Percentiles rank a stretch among this genome's conserved stretches.
These are phyloP conservation scores for Pleurotus ostreatus DNA, from an alignment of 768 basidiomycete species.

Conservation along the genomic window DNA sequence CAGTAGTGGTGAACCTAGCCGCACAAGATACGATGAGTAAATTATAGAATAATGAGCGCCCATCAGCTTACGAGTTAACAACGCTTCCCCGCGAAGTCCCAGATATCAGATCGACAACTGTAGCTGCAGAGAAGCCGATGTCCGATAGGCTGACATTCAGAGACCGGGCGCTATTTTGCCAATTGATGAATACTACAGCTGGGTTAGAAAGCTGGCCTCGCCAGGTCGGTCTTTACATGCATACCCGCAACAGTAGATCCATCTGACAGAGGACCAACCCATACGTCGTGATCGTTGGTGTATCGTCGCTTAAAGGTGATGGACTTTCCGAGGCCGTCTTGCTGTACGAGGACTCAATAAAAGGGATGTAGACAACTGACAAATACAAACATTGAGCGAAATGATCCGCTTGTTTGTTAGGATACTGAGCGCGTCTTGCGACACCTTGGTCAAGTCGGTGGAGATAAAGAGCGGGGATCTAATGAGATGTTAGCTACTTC, in stretches of 20 bases:
- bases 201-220: background rate
- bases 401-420: slow-evolving; percentile 39
- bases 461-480: slow-evolving; percentile 42
- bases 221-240: slow-evolving; percentile 7
- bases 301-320: slow-evolving; percentile 43
- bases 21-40: slow-evolving; percentile 11
- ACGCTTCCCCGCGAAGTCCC: slow-evolving; percentile 32
- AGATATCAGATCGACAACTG: slow-evolving; percentile 34
- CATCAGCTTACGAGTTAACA: slow-evolving; percentile 24
- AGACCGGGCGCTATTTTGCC: slow-evolving; percentile 32
- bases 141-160: slow-evolving; percentile 39
- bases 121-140: slow-evolving; percentile 37
- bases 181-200: slow-evolving; percentile 40
- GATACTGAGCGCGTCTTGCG: slow-evolving; percentile 29
- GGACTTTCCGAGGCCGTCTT: slow-evolving; percentile 42
- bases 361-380: background rate
- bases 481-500: background rate
- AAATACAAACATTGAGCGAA: slow-evolving; percentile 34
- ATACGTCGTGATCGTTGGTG: slow-evolving; percentile 45
- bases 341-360: slow-evolving; percentile 21
- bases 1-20: slow-evolving; percentile 34
- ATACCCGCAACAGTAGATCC: slow-evolving; percentile 42
- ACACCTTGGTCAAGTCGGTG: slow-evolving; percentile 33
- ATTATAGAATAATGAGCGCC: slow-evolving; percentile 9
- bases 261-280: slow-evolving; percentile 44